Conservation (phyloP, 352 stramenopile species). For the Globisporangium lucens region DNA sequence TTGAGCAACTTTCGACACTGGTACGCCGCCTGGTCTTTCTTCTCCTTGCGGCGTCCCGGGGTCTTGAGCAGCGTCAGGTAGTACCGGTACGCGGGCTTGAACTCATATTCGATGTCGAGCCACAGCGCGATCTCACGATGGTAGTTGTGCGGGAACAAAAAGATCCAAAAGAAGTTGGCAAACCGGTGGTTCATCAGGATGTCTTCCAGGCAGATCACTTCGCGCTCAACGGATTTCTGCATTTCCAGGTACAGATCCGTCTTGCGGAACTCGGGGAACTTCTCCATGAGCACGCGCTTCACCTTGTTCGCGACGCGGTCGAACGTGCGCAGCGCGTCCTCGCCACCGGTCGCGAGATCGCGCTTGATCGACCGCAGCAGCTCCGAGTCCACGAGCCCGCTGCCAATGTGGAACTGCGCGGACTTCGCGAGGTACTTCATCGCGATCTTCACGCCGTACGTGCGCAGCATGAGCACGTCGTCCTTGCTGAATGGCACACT, state of each 20-base stretch:
- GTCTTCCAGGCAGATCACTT: conserved; percentile 80
- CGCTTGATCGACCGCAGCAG: conserved; percentile 72
- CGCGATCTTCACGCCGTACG: conserved; percentile 84
- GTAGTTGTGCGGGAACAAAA: conserved; percentile 86
- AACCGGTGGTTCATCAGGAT: conserved; percentile 88
- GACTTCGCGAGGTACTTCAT: conserved; percentile 82
- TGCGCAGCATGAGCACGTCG: conserved; percentile 78
- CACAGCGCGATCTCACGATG: conserved; percentile 83
- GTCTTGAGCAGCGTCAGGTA: conserved; percentile 69
- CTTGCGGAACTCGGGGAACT: conserved; percentile 77
- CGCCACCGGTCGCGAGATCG: conserved; percentile 68
- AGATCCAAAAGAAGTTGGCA: conserved; percentile 89
- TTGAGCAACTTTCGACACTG: conserved; percentile 68
- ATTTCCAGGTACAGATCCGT: conserved; percentile 81
- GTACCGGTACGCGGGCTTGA: conserved; percentile 75
- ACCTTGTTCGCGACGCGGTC: conserved; percentile 72
- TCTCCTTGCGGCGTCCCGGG: conserved; percentile 37
- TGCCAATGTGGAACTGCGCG: conserved; percentile 79
- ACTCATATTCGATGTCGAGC: conserved; percentile 87
- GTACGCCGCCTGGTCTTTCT: conserved; percentile 57
- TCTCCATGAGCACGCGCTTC: conserved; percentile 77
- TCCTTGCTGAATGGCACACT: conserved; percentile 71
- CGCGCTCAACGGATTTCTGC: conserved; percentile 70
- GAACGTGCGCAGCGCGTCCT: conserved; percentile 80
- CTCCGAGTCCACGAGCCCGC: conserved; percentile 50